Percentiles rank a stretch among this genome's conserved stretches.
phyloP scores from a whole-genome alignment of 2,329 filamentous ascomycete species.

The Fusarium compactum region DNA sequence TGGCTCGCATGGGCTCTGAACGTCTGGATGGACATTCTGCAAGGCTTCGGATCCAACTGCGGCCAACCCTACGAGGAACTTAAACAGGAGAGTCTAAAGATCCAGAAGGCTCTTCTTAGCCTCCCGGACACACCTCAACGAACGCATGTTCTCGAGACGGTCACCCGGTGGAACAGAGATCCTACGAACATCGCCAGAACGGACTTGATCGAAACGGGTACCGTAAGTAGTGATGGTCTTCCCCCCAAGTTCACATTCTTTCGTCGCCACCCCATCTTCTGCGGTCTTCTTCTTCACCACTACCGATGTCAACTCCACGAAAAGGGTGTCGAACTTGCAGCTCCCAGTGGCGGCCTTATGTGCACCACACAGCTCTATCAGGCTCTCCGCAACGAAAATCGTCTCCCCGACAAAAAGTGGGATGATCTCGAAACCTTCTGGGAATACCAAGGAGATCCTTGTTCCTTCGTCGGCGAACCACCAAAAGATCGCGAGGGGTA shows the following conservation, averaged over 20 bases:
- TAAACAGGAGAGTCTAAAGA: constrained; percentile 24
- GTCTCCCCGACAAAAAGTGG: constrained; percentile 19
- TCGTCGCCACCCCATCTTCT: constrained; percentile 39
- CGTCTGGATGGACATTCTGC: constrained; percentile 38
- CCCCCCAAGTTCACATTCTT: constrained; percentile 29
- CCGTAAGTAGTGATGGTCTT: neutral
- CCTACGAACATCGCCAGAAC: constrained; percentile 14
- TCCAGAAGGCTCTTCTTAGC: constrained; percentile 30
- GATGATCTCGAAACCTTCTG: constrained; percentile 30
- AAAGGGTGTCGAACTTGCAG: constrained; percentile 24
- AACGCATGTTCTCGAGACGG: constrained; percentile 5
- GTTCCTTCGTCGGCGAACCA: constrained; percentile 41
- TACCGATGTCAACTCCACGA: constrained; percentile 32
- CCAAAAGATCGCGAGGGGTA: constrained; percentile 37
- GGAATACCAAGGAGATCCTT: constrained; percentile 29
- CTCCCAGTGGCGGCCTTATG: constrained; percentile 32
- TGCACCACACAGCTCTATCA: constrained; percentile 39
- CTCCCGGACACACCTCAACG: constrained; percentile 9
- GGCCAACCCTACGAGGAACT: constrained; percentile 4
- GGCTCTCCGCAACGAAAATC: constrained; percentile 37
- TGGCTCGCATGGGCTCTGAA: constrained; percentile 37
- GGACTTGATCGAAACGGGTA: neutral
- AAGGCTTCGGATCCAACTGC: constrained; percentile 12
- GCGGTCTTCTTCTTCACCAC: constrained; percentile 37
- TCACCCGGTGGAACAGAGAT: constrained; percentile 30